Percentiles rank a stretch among this genome's conserved stretches.
Conservation (phyloP, 305 asterid species). For the Withania somnifera region DNA sequence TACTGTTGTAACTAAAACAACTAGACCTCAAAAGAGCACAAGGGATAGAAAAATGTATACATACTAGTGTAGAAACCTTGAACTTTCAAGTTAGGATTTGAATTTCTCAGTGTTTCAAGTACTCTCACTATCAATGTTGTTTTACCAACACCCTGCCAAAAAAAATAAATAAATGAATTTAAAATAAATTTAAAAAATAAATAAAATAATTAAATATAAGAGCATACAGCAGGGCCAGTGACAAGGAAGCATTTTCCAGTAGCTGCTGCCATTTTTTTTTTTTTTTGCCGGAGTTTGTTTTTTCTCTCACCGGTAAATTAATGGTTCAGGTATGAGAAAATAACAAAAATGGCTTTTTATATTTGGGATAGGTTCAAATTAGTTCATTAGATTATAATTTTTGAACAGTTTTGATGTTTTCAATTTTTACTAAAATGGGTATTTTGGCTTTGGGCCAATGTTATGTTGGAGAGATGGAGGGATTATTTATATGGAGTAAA, state of each 20-base stretch:
- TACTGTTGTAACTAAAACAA: neutral
- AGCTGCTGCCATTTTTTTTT: slow-evolving; percentile 50
- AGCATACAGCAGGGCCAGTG: slow-evolving; percentile 56
- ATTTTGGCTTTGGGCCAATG: too few species aligned
- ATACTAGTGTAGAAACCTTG: slow-evolving; percentile 77
- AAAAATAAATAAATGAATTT: neutral
- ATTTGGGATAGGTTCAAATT: too few species aligned
- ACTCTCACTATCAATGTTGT: slow-evolving; percentile 60
- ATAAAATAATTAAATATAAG: too few species aligned
- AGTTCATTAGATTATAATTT: too few species aligned
- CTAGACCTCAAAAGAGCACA: neutral
- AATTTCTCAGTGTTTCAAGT: slow-evolving; percentile 41
- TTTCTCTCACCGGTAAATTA: neutral
- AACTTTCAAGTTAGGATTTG: slow-evolving; percentile 48
- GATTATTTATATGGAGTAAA: too few species aligned
- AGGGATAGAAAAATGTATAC: neutral
- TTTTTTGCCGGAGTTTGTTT: neutral
- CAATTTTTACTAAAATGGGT: too few species aligned
- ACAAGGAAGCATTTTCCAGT: slow-evolving; percentile 58
- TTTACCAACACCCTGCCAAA: slow-evolving; percentile 66
- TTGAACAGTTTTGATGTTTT: too few species aligned
- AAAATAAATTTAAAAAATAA: too few species aligned
- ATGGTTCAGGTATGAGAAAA: neutral
- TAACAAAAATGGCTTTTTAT: too few species aligned
- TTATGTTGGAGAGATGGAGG: too few species aligned